Percentiles rank a stretch among this genome's conserved stretches.
Evolutionary conservation across 345 rosid genomes (phyloP).

Genomic region (Trapa bicornis): DNA sequence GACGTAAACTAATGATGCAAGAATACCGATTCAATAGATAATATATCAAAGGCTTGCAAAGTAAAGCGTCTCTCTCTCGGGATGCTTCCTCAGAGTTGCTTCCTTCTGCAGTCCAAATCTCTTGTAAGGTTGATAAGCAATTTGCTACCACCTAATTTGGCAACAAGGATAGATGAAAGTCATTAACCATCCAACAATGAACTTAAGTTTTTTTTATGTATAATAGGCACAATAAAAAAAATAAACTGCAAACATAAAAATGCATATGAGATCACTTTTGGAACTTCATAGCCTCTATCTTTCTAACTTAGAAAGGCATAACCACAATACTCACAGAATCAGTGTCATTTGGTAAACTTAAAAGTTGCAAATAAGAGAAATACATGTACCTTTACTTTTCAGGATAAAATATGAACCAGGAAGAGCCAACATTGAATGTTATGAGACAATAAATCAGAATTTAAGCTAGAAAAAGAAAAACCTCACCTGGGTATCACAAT

Average conservation of each 20-base stretch:
- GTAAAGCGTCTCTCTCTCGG: constrained; percentile 63
- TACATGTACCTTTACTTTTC: neutral
- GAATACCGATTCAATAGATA: constrained; percentile 62
- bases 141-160: constrained; percentile 67
- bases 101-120: constrained; percentile 85
- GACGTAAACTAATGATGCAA: neutral
- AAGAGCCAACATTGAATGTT: neutral
- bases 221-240: neutral
- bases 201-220: neutral
- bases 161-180: constrained; percentile 1
- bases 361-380: neutral
- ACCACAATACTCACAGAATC: neutral
- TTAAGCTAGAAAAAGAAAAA: neutral
- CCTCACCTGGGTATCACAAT: constrained; percentile 72
- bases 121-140: constrained; percentile 86
- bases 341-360: neutral
- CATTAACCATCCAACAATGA: neutral
- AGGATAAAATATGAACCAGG: neutral
- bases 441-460: neutral
- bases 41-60: constrained; percentile 71
- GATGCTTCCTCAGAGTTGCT: constrained; percentile 80
- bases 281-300: neutral
- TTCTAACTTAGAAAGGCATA: too few relatives aligned
- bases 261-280: neutral
- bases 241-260: neutral